phyloP scores from a whole-genome alignment of 169 alveolate genomes.

The Plasmodium berghei region DNA sequence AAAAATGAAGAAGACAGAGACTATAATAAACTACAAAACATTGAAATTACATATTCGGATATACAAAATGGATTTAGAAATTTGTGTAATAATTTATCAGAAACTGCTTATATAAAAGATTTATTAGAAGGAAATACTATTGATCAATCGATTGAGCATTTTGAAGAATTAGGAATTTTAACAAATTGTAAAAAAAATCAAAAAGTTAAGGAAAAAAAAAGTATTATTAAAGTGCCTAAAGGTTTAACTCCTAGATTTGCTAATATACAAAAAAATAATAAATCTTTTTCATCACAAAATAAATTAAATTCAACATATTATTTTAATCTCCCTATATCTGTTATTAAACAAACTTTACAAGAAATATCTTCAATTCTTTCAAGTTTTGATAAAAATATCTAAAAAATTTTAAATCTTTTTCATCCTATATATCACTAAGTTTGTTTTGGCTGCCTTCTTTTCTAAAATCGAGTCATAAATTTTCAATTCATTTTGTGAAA shows the following conservation, averaged over 20 bases:
- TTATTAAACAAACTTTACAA: conserved; percentile 54
- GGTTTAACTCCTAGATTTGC: conserved; percentile 75
- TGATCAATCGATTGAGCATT: conserved; percentile 67
- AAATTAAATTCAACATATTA: conserved; percentile 54
- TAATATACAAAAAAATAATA: conserved; percentile 39
- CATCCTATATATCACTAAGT: too few species aligned
- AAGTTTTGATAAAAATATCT: conserved; percentile 20
- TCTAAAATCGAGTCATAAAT: background rate
- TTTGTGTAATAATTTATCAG: conserved; percentile 50
- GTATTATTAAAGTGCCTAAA: conserved; percentile 44
- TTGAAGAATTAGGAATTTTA: conserved; percentile 67
- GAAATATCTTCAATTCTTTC: conserved; percentile 72
- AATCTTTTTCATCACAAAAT: conserved; percentile 50
- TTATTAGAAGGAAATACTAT: conserved; percentile 65
- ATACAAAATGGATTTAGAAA: conserved; percentile 58
- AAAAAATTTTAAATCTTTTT: background rate
- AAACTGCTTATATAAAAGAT: conserved; percentile 51
- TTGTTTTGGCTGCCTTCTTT: too few species aligned
- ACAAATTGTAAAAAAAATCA: conserved; percentile 67
- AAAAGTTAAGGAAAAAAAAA: conserved; percentile 54
- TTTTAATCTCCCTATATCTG: conserved; percentile 67
- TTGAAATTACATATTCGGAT: conserved; percentile 64
- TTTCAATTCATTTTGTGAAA: too few species aligned
- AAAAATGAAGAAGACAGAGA: background rate
- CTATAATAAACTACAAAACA: conserved; percentile 16